Evolutionary conservation across 306 rosid genomes (phyloP).

Genomic region (Ceratonia siliqua): DNA sequence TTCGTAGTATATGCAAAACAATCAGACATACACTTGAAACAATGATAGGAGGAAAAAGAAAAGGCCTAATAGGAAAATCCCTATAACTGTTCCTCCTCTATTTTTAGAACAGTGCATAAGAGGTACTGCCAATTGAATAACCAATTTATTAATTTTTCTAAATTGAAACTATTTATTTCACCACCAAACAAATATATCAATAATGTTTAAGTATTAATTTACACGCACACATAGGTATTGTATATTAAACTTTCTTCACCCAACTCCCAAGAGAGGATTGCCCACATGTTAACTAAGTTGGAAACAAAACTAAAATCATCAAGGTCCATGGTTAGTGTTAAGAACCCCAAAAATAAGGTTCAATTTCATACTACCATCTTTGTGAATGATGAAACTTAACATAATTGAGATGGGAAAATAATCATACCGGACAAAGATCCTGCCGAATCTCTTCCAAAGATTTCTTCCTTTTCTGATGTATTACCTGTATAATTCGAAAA

Average conservation of each 20-base stretch:
- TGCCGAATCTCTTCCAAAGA: conserved; percentile 83
- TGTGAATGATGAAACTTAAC: conserved; percentile 12
- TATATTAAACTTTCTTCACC: conserved; percentile 7
- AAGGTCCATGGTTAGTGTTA: not conserved
- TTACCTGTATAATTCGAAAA: conserved; percentile 64
- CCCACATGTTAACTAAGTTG: not conserved
- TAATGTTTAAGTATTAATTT: conserved; percentile 7
- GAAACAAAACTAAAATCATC: not conserved
- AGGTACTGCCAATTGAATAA: not conserved
- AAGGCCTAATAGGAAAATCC: conserved; percentile 12
- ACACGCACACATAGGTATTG: not conserved
- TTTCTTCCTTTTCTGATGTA: conserved; percentile 96
- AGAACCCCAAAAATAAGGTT: not conserved
- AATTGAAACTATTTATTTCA: not conserved
- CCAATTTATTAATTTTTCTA: not conserved
- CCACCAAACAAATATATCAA: not conserved
- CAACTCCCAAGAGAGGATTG: not conserved
- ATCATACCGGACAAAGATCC: conserved; percentile 95
- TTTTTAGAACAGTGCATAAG: not conserved
- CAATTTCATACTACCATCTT: conserved; percentile 4
- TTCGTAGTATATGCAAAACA: not conserved
- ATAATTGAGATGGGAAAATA: conserved; percentile 15
- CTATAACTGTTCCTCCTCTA: not conserved
- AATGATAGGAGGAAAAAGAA: not conserved
- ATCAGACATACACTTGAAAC: not conserved